Percentiles rank a stretch among this genome's conserved stretches.
Conservation (phyloP, 73 alveolate genomes). For the Vitrella brassicaformis region DNA sequence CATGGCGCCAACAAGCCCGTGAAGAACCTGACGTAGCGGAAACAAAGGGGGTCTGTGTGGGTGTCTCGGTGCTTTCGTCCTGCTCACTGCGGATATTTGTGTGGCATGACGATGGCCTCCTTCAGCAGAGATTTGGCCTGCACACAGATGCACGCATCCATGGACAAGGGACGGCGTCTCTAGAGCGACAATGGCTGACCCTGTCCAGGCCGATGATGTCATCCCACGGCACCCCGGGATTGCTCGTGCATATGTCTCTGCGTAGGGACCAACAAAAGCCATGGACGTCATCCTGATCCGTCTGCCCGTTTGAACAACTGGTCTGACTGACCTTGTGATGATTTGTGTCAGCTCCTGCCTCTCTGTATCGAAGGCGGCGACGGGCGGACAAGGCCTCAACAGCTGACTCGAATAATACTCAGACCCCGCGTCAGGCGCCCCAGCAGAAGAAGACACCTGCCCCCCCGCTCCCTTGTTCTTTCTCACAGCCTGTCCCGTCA, state of each 20-base stretch:
- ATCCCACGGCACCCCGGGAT: conserved; percentile 84
- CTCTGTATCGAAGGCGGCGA: background rate
- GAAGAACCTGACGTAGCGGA: conserved; percentile 90
- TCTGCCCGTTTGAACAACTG: background rate
- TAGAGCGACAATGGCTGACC: no score
- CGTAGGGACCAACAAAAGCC: conserved; percentile 74
- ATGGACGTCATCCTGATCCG: conserved; percentile 46
- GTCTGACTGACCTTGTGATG: background rate
- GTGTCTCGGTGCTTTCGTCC: no score
- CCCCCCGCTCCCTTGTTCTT: no score
- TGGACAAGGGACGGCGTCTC: no score
- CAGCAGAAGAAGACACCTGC: no score
- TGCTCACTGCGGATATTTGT: no score
- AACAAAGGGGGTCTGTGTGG: no score
- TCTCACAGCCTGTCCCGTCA: no score
- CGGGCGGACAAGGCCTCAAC: background rate
- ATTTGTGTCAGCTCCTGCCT: background rate
- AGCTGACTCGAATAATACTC: background rate
- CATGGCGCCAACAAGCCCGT: conserved; percentile 92
- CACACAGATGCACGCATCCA: conserved; percentile 49
- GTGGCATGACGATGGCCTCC: conserved; percentile 93
- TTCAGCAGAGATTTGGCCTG: conserved; percentile 76
- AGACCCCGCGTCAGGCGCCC: no score
- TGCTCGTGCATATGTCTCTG: conserved; percentile 79
- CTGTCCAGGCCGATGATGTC: conserved; percentile 66